These are phyloP conservation scores for Mycena belliarum DNA, from an alignment of 768 basidiomycete species.

Conservation along the genomic window DNA sequence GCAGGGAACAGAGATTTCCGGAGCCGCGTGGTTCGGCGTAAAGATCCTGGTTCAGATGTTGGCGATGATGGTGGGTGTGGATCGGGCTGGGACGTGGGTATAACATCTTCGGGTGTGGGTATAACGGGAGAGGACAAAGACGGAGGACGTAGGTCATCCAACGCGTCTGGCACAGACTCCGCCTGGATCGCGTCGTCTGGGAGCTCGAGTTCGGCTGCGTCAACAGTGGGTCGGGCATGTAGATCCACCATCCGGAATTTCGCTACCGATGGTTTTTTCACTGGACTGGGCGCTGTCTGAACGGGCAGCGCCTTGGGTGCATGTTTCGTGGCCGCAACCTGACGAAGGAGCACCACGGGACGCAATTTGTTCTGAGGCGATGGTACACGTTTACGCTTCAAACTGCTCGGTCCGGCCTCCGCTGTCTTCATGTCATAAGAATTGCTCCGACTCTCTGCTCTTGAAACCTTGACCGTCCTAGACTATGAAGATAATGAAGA, in stretches of 20 bases:
- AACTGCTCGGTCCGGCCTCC: constrained; percentile 17
- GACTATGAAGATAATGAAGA: constrained; percentile 1
- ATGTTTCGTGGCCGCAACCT: constrained; percentile 10
- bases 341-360: constrained; percentile 16
- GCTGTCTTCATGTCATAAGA: constrained; percentile 8
- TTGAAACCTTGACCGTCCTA: constrained; percentile 6
- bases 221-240: constrained; percentile 7
- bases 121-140: constrained; percentile 3
- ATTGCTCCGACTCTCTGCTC: constrained; percentile 11
- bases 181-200: not conserved
- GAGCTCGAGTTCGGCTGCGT: not conserved
- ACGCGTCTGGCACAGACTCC: not conserved
- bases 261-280: constrained; percentile 9
- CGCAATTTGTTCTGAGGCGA: constrained; percentile 13
- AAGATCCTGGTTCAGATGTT: constrained; percentile 1
- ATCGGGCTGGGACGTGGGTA: not conserved
- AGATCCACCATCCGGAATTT: constrained; percentile 22
- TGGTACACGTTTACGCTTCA: constrained; percentile 46
- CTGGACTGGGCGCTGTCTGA: constrained; percentile 1
- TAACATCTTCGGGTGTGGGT: not conserved
- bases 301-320: constrained; percentile 6
- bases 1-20: constrained; percentile 38
- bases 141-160: not conserved
- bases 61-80: constrained; percentile 12
- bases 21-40: constrained; percentile 53